These are phyloP conservation scores for Ulmus americana DNA, from an alignment of 331 rosid genomes.

Conservation along the genomic window DNA sequence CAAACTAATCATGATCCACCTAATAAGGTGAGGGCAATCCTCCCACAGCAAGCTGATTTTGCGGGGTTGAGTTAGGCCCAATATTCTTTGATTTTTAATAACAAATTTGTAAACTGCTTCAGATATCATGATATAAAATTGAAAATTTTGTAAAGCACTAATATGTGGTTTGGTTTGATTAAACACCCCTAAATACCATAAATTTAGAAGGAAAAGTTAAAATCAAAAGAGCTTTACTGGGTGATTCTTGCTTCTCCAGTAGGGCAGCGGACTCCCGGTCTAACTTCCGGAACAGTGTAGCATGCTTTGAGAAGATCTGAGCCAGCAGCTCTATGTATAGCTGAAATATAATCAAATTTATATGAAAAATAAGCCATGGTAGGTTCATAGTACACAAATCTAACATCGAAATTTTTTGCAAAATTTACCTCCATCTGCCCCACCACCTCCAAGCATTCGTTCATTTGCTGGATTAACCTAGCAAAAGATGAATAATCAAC, in stretches of 20 bases:
- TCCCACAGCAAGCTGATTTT: too few species aligned
- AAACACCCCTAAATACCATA: neutral
- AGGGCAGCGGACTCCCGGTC: slow-evolving; percentile 73
- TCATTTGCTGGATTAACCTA: slow-evolving; percentile 92
- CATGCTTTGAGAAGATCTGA: slow-evolving; percentile 72
- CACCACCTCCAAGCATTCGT: slow-evolving; percentile 95
- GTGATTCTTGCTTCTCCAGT: slow-evolving; percentile 89
- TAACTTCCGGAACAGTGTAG: slow-evolving; percentile 56
- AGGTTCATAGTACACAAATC: neutral
- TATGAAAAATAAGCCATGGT: neutral
- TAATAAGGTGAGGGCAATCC: too few species aligned
- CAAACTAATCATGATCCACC: too few species aligned
- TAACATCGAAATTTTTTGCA: neutral
- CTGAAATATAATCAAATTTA: slow-evolving; percentile 26
- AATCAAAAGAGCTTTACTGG: slow-evolving; percentile 33
- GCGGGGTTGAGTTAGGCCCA: too few species aligned
- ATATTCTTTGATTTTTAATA: too few species aligned
- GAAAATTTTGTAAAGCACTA: too few species aligned
- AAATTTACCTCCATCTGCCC: slow-evolving; percentile 83
- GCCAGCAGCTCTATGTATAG: slow-evolving; percentile 82
- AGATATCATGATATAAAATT: too few species aligned
- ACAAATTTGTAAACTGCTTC: too few species aligned
- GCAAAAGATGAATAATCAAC: too few species aligned
- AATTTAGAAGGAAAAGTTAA: neutral
- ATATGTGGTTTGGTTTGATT: too few species aligned